A percentile compares a stretch with the other conserved stretches of the same genome.
These are phyloP conservation scores for Neospermospora avenae DNA, from an alignment of 2,329 filamentous ascomycete genomes.

Conservation along the genomic window DNA sequence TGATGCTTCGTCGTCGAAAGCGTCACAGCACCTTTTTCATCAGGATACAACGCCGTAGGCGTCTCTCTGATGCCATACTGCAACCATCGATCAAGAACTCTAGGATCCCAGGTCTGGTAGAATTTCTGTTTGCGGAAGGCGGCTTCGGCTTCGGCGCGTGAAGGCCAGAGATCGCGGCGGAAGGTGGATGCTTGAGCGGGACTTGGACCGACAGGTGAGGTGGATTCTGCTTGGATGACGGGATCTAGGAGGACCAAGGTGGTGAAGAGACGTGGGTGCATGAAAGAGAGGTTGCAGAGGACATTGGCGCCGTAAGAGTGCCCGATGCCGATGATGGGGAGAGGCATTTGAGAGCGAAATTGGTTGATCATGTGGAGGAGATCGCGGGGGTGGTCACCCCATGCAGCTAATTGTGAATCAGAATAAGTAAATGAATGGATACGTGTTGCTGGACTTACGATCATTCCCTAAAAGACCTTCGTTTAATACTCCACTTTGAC, in stretches of 20 bases:
- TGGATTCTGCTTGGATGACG: slow-evolving; percentile 58
- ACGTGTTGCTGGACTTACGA: slow-evolving; percentile 50
- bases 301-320: slow-evolving; percentile 85
- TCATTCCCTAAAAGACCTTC: slow-evolving; percentile 77
- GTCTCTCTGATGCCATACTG: slow-evolving; percentile 70
- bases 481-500: slow-evolving; percentile 74
- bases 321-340: slow-evolving; percentile 75
- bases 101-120: slow-evolving; percentile 77
- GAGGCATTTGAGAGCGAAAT: slow-evolving; percentile 75
- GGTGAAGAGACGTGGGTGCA: slow-evolving; percentile 78
- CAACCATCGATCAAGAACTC: slow-evolving; percentile 74
- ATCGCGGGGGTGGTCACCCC: slow-evolving; percentile 83
- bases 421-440: slow-evolving; percentile 1
- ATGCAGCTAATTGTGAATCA: slow-evolving; percentile 56
- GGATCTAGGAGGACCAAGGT: slow-evolving; percentile 80
- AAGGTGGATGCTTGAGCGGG: slow-evolving; percentile 61
- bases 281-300: slow-evolving; percentile 66
- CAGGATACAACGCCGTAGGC: slow-evolving; percentile 59
- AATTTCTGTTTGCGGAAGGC: slow-evolving; percentile 68
- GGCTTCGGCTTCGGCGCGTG: slow-evolving; percentile 62
- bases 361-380: slow-evolving; percentile 81
- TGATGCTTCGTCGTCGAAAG: slow-evolving; percentile 83
- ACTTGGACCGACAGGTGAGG: slow-evolving; percentile 37
- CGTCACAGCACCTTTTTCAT: slow-evolving; percentile 53
- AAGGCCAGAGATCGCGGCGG: slow-evolving; percentile 81